Conservation (phyloP, 805 yeast genomes). For the Yueomyces sp. region DNA sequence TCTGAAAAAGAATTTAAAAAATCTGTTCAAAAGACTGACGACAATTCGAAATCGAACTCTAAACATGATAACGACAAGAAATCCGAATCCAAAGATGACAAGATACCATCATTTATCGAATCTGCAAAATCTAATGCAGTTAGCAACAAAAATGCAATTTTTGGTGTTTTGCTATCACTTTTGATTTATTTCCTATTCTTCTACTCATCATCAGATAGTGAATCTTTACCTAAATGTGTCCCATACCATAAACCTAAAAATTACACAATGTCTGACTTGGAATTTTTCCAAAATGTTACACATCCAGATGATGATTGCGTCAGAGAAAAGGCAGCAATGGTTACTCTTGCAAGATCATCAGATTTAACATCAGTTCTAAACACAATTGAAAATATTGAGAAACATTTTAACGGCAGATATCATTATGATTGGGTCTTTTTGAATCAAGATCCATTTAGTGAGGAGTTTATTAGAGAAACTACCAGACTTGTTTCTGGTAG, state of each 20-base stretch:
- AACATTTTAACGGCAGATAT: conserved; percentile 46
- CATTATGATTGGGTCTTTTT: conserved; percentile 73
- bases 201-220: no score
- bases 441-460: conserved; percentile 52
- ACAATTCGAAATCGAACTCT: no score
- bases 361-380: conserved; percentile 46
- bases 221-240: not conserved
- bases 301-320: conserved; percentile 23
- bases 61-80: no score
- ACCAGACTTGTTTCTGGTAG: conserved; percentile 41
- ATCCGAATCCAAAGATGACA: no score
- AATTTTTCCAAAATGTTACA: conserved; percentile 16
- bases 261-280: conserved; percentile 18
- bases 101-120: no score
- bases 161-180: not conserved
- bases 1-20: no score
- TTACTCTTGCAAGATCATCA: conserved; percentile 57
- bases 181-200: not conserved
- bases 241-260: conserved; percentile 1
- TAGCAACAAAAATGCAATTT: not conserved
- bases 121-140: not conserved
- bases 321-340: conserved; percentile 49
- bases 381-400: conserved; percentile 51
- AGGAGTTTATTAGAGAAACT: conserved; percentile 38
- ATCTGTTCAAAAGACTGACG: no score